Evolutionary conservation across 148 eudicot genomes (phyloP).

Genomic region (Vaccinium vitisidaea): DNA sequence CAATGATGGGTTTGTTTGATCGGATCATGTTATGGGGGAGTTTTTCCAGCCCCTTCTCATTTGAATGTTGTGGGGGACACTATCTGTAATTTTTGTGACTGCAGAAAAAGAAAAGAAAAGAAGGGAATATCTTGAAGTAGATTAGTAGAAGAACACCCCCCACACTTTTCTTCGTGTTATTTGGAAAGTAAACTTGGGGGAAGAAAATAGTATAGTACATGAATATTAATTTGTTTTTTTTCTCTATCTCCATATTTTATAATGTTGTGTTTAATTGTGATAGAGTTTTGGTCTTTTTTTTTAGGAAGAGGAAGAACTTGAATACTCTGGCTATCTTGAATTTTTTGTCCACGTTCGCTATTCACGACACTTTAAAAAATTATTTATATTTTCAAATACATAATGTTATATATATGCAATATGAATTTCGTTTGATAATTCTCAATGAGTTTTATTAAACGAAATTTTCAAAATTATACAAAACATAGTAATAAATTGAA

Average conservation of each 20-base stretch:
- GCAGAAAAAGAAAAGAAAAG: not conserved
- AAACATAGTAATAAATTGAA: too few species aligned
- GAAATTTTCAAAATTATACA: too few species aligned
- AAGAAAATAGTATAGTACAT: not conserved
- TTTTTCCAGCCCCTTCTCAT: slow-evolving; percentile 8
- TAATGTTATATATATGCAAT: too few species aligned
- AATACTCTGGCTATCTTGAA: too few species aligned
- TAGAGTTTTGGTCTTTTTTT: too few species aligned
- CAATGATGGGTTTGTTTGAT: slow-evolving; percentile 13
- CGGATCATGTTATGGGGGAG: slow-evolving; percentile 4
- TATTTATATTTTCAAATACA: too few species aligned
- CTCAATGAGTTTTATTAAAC: too few species aligned
- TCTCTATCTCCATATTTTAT: not conserved
- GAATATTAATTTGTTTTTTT: not conserved
- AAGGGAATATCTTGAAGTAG: not conserved
- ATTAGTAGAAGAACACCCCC: not conserved
- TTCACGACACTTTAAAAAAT: too few species aligned
- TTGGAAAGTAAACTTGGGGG: slow-evolving; percentile 5
- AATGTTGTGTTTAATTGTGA: not conserved
- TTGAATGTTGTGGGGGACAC: slow-evolving; percentile 23
- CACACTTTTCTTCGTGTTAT: slow-evolving; percentile 13
- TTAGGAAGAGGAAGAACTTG: too few species aligned
- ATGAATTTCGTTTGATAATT: too few species aligned
- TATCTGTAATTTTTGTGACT: not conserved
- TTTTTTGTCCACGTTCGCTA: too few species aligned